Conservation (phyloP, 768 basidiomycete genomes). For the Leccinum rimulosum region DNA sequence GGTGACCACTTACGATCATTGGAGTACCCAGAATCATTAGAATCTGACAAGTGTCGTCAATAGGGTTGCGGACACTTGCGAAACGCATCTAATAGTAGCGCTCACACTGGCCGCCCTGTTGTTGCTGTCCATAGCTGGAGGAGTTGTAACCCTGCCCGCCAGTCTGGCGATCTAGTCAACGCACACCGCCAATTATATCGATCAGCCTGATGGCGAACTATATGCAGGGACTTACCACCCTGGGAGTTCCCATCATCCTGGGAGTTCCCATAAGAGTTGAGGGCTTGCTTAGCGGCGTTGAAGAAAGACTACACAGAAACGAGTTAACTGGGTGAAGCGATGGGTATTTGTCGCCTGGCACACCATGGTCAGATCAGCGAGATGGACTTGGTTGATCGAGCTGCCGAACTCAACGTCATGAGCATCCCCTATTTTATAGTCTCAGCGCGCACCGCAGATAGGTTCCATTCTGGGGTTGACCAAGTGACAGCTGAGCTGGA, state of each 20-base stretch:
- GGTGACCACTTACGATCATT: no score
- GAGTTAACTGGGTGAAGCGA: background rate
- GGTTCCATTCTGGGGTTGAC: conserved; percentile 20
- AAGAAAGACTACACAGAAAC: conserved; percentile 55
- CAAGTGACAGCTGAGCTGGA: conserved; percentile 15
- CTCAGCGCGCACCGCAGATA: conserved; percentile 11
- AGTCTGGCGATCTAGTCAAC: conserved; percentile 13
- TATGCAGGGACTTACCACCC: conserved; percentile 6
- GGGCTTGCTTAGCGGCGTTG: conserved; percentile 66
- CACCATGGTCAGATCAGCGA: conserved; percentile 23
- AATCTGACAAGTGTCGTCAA: no score
- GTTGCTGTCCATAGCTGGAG: conserved; percentile 3
- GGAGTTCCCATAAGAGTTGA: conserved; percentile 28
- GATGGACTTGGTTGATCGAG: conserved; percentile 3
- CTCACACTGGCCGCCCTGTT: no score
- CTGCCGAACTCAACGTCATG: conserved; percentile 9
- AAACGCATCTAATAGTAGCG: no score
- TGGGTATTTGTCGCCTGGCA: background rate
- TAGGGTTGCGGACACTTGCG: background rate
- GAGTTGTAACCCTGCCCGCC: no score
- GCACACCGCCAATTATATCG: no score
- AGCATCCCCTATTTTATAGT: conserved; percentile 16
- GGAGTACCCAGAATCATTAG: no score
- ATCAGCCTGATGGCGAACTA: background rate
- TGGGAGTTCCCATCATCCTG: background rate